phyloP scores from a whole-genome alignment of 805 yeast species.

The Priceomyces haplophilus region DNA sequence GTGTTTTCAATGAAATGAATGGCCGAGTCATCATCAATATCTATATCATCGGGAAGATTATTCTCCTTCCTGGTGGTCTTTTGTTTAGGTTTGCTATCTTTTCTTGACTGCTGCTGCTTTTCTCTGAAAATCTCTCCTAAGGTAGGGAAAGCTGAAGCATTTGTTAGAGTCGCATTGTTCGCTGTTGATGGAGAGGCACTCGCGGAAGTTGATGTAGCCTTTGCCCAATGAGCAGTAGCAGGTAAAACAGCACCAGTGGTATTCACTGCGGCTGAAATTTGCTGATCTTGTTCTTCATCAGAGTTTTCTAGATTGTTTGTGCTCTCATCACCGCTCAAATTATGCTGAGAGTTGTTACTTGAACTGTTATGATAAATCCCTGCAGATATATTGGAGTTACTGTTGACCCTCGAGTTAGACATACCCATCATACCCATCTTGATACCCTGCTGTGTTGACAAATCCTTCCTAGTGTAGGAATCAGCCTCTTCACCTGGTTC shows the following conservation, averaged over 20 bases:
- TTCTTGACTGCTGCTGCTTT: conserved; percentile 28
- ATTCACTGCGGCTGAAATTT: conserved; percentile 7
- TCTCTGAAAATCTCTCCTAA: conserved; percentile 47
- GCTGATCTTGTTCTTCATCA: conserved; percentile 16
- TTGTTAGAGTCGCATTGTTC: conserved; percentile 37
- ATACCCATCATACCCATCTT: conserved; percentile 50
- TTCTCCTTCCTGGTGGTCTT: conserved; percentile 28
- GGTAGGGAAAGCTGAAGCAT: conserved; percentile 58
- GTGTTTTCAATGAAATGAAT: conserved; percentile 48
- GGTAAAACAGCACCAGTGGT: conserved; percentile 55
- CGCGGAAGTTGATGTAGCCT: conserved; percentile 21
- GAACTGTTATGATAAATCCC: conserved; percentile 20
- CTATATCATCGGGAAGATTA: conserved; percentile 46
- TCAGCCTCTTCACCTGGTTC: conserved; percentile 99
- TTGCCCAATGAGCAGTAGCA: conserved; percentile 67
- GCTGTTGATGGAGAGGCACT: conserved; percentile 38
- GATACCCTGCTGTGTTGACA: conserved; percentile 70
- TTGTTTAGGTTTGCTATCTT: conserved; percentile 26
- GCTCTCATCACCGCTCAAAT: conserved; percentile 17
- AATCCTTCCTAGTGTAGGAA: conserved; percentile 85
- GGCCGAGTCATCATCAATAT: conserved; percentile 46
- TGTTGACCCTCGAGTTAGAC: conserved; percentile 14
- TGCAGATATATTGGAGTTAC: conserved; percentile 16
- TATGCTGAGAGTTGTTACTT: conserved; percentile 16
- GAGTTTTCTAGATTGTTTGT: conserved; percentile 6